These are phyloP conservation scores for Leucosporidium yakuticum DNA, from an alignment of 768 basidiomycete genomes.

Conservation along the genomic window DNA sequence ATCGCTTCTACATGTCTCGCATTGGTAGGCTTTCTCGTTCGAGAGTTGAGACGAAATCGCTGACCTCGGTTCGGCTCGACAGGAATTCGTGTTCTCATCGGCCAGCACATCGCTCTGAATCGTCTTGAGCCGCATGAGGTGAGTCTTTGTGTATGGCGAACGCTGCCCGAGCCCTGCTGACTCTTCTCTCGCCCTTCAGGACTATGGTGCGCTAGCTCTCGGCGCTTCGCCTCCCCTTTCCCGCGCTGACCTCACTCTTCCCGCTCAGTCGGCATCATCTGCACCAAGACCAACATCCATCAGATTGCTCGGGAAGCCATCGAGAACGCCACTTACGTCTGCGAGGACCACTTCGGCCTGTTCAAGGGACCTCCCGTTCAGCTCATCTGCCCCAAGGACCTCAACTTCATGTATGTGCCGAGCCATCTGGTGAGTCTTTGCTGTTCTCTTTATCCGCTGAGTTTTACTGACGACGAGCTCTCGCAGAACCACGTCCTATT, in stretches of 20 bases:
- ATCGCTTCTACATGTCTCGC: constrained; percentile 92
- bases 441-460: background rate
- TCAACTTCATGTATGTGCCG: constrained; percentile 90
- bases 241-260: background rate
- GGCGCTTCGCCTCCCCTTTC: background rate
- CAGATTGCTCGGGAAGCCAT: constrained; percentile 98
- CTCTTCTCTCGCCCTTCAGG: constrained; percentile 1
- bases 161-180: background rate
- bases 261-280: constrained; percentile 96
- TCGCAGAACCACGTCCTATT: constrained; percentile 71
- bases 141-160: background rate
- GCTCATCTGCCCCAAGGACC: constrained; percentile 80
- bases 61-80: constrained; percentile 15
- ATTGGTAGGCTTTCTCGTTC: constrained; percentile 52
- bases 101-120: constrained; percentile 75
- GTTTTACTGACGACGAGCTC: background rate
- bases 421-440: constrained; percentile 61
- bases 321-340: constrained; percentile 78
- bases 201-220: constrained; percentile 34
- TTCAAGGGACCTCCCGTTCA: constrained; percentile 95
- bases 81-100: constrained; percentile 85
- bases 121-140: constrained; percentile 62
- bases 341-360: constrained; percentile 89
- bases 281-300: constrained; percentile 89
- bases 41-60: background rate